Evolutionary conservation across 1,139 yeast genomes (phyloP), one percentile per base, ranked within the genome.

Genomic region (Yamadazyma mexicana): DNA sequence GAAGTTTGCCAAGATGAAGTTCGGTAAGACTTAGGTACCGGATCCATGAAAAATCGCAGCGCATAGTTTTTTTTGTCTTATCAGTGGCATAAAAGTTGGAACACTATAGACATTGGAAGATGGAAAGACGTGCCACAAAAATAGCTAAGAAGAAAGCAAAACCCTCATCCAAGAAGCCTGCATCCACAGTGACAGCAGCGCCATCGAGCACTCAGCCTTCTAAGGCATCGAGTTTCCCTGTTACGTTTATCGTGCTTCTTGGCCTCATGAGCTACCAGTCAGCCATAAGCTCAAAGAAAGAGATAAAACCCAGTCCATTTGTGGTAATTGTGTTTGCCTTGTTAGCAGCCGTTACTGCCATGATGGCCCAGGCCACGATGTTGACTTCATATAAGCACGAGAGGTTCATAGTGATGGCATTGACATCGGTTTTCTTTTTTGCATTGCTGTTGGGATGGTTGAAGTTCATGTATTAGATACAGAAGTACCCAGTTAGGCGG

Each of bases 1-100:
- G 20, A 71, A 69, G 46, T 69, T 71, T 53, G 75, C 74, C 6
- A 61, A 61, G 45, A 65, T 72, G 8, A 44, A 40, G 22, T 29
- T 37, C 8, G 22, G 22, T 20, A 20, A 20, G 8, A 20, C 22
- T 20, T 20, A 20, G 22, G 8, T 5, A 20, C 8, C 22, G 5
- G 8, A 6, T 5, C 22, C 22, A 20, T 20, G 8, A 20, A 8
- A 20, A 20, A 20, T 20, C 22, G 22, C 22, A 20, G 8, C 8
- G 22, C 22, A n/a, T n/a, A 23, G 11, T 23, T 9, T 23, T 23
- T 26, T 20, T 20, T 20, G 8, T 20, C 22, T 20, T 20, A 20
- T 20, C 22, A 20, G 8, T 8, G 8, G 12, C n/a, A 15, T 18
- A 14, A 28, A 28, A 16, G 14, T 28, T 28, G 31, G 16, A 5